phyloP scores from a whole-genome alignment of 345 rosid species.

The Lagerstroemia speciosa region DNA sequence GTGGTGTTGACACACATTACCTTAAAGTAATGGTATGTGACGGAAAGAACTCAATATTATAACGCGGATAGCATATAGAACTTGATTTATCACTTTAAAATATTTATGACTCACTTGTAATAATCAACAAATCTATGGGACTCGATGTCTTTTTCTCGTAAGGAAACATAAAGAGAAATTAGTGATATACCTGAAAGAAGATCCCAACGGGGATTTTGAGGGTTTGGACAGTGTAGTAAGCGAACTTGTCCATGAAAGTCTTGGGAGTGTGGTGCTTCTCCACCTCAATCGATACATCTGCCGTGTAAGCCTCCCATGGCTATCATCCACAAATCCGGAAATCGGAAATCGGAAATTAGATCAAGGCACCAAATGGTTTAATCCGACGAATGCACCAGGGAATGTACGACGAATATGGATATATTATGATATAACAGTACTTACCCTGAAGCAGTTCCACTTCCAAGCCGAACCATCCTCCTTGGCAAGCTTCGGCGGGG shows the following conservation, averaged over 20 bases:
- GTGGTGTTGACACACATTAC: too few relatives aligned
- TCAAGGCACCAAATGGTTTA: background rate
- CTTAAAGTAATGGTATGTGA: too few relatives aligned
- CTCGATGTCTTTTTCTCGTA: too few relatives aligned
- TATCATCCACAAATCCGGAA: conserved; percentile 4
- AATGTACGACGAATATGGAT: background rate
- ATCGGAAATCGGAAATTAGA: background rate
- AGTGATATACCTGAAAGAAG: conserved; percentile 40
- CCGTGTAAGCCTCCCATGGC: conserved; percentile 59
- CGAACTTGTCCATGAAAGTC: conserved; percentile 43
- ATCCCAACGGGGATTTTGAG: conserved; percentile 36
- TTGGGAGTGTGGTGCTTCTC: conserved; percentile 46
- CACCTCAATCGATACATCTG: conserved; percentile 45
- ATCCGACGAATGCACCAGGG: background rate
- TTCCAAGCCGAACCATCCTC: conserved; percentile 62
- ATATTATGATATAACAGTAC: background rate
- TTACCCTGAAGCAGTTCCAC: conserved; percentile 55
- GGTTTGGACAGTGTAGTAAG: conserved; percentile 51
- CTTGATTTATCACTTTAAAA: too few relatives aligned
- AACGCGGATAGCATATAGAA: too few relatives aligned
- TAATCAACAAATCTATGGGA: too few relatives aligned
- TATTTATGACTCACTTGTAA: too few relatives aligned
- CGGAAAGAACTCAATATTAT: too few relatives aligned
- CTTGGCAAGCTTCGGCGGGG: conserved; percentile 33
- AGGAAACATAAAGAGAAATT: background rate